Evolutionary conservation across 768 basidiomycete species (phyloP), one percentile per base, ranked within the genome.

Genomic region (Collybiopsis luxurians): DNA sequence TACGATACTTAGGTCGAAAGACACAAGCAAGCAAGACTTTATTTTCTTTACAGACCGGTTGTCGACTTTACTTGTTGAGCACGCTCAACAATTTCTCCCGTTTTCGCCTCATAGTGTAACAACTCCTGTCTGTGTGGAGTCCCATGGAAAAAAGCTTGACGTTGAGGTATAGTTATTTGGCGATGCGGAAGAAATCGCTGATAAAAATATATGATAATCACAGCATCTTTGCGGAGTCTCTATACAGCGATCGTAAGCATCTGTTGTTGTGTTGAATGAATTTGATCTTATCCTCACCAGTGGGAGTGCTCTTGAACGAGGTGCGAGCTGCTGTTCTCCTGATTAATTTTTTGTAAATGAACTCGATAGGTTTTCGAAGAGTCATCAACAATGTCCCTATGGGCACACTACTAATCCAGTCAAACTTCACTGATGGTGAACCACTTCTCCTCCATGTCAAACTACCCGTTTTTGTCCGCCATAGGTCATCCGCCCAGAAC

Each of bases 31-130:
- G 17, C 90, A 90, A 63, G 94, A 98, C 66, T 98, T 98, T 65
- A 86, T 98, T 38, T 96, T 97, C 76, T 94, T 93, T 66, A 84
- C 84, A 0, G 94, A 97, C 67, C 81, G 96, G 17, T 74, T 98
- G 1, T 84, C 95, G 0, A 94, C 92, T 0, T 71, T 92, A 19
- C 72, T 98, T 23, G 84, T 91, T 4, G 96, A 98, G 70, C 80
- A 85, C 67, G 92, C 94, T 0, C 75, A 95, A 66, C 87, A 88
- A 42, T 78, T 85, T 57, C 78, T 98, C n/a, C 94, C 94, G 1
- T 91, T 87, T 70, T 66, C 72, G 28, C 66, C 75, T 2, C 83
- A 82, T 64, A 72, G 72, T 0, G 79, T 96, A 4, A 75, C 70
- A 19, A 96, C 95, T 0, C 94, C 95, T 0, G 71, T 83, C 0